A percentile compares a stretch with the other conserved stretches of the same genome.
Conservation (phyloP, 352 stramenopile species). For the Phytopythium delawarense region DNA sequence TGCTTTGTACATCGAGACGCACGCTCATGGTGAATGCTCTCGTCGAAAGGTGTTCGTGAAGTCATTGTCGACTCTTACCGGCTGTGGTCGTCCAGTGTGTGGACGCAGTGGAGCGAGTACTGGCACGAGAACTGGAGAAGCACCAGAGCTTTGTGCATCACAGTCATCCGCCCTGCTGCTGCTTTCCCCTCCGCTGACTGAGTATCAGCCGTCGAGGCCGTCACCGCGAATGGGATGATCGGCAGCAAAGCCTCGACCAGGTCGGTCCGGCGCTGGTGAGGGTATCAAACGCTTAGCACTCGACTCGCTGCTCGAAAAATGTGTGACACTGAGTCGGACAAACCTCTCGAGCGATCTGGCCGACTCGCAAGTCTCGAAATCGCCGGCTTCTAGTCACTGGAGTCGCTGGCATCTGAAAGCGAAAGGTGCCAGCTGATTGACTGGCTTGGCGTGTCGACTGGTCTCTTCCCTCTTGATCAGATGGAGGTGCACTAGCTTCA, state of each 20-base stretch:
- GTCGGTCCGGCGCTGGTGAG: slow-evolving; percentile 21
- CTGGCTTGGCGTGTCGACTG: neutral
- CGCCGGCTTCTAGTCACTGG: slow-evolving; percentile 13
- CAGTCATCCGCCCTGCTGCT: neutral
- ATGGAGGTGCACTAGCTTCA: neutral
- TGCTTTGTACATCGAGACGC: slow-evolving; percentile 7
- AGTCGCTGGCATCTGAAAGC: slow-evolving; percentile 22
- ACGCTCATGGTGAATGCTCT: neutral
- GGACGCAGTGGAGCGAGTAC: slow-evolving; percentile 44
- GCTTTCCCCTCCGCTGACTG: neutral
- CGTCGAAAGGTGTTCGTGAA: neutral
- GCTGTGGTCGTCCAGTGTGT: slow-evolving; percentile 24
- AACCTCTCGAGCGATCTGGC: slow-evolving; percentile 37
- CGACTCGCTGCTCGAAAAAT: neutral
- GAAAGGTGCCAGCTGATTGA: slow-evolving; percentile 12
- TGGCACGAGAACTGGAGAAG: slow-evolving; percentile 65
- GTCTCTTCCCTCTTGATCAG: neutral
- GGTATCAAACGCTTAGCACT: neutral
- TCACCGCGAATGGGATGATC: slow-evolving; percentile 25
- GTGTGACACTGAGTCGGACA: neutral
- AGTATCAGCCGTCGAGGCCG: neutral
- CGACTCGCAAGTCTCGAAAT: slow-evolving; percentile 23
- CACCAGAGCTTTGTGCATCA: slow-evolving; percentile 21
- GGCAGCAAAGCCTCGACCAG: slow-evolving; percentile 35
- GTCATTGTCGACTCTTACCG: slow-evolving; percentile 16